Percentiles rank a stretch among this genome's conserved stretches.
phyloP scores from a whole-genome alignment of 2,329 filamentous ascomycete species.

The Leptographium radiaticola region DNA sequence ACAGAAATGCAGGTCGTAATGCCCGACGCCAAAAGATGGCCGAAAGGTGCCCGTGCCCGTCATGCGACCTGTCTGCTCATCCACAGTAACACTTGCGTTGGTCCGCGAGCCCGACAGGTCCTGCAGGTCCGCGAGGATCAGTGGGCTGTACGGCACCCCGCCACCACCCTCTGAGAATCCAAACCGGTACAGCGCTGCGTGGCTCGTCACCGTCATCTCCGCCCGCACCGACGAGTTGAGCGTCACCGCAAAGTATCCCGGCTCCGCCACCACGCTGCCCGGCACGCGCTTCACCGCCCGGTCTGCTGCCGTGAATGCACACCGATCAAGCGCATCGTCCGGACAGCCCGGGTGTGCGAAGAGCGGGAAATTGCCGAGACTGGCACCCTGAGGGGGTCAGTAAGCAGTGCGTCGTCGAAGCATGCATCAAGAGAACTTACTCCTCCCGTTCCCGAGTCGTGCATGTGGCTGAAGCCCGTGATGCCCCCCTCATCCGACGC shows the following conservation, averaged over 20 bases:
- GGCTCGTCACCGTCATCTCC: constrained; percentile 48
- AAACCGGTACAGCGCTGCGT: constrained; percentile 48
- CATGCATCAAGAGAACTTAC: neutral
- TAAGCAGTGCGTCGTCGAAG: neutral
- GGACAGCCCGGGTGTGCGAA: constrained; percentile 24
- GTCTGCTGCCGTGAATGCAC: constrained; percentile 35
- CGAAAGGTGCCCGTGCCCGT: constrained; percentile 43
- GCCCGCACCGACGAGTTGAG: constrained; percentile 38
- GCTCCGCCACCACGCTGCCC: constrained; percentile 31
- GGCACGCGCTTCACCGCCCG: constrained; percentile 27
- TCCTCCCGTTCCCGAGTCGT: constrained; percentile 31
- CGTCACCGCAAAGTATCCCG: constrained; percentile 46
- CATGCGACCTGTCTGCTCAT: constrained; percentile 36
- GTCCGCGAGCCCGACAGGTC: constrained; percentile 40
- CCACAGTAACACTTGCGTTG: constrained; percentile 36
- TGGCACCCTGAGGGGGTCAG: constrained; percentile 18
- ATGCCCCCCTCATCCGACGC: constrained; percentile 32
- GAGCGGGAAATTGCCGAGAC: constrained; percentile 31
- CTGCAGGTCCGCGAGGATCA: constrained; percentile 46
- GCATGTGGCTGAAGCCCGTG: constrained; percentile 35
- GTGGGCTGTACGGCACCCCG: constrained; percentile 20
- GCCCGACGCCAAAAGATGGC: constrained; percentile 49
- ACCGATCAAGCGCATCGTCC: constrained; percentile 35
- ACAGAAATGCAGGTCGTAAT: constrained; percentile 45
- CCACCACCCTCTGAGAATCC: constrained; percentile 25